phyloP scores from a whole-genome alignment of 1,284 basidiomycete species.

The Pseudozyma tsukubaensis region DNA sequence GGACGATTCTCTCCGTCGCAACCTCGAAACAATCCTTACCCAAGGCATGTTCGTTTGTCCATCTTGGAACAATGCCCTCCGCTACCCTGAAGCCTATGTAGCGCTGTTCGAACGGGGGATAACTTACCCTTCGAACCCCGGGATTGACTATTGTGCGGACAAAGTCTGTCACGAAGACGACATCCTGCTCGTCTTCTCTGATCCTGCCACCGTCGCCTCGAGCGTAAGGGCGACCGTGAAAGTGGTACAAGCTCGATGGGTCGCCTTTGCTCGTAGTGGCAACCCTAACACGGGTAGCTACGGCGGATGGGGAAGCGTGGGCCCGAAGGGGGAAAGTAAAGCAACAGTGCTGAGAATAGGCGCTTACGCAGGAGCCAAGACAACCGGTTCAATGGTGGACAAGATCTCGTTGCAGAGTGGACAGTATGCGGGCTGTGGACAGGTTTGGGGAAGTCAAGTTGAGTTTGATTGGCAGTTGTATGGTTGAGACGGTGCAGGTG shows the following conservation, averaged over 20 bases:
- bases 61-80: conserved; percentile 44
- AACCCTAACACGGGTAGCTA: conserved; percentile 37
- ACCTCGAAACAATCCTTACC: conserved; percentile 40
- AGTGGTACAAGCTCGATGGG: conserved; percentile 52
- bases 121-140: conserved; percentile 44
- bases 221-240: conserved; percentile 2
- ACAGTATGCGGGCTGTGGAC: conserved; percentile 28
- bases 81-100: conserved; percentile 23
- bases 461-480: conserved; percentile 63
- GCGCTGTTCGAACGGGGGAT: conserved; percentile 41
- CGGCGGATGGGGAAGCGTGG: conserved; percentile 28
- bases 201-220: conserved; percentile 14
- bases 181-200: conserved; percentile 51
- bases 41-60: conserved; percentile 58
- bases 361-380: not conserved
- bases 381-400: conserved; percentile 13
- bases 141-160: conserved; percentile 47
- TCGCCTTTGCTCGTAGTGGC: conserved; percentile 41
- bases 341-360: conserved; percentile 41
- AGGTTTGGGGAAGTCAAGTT: conserved; percentile 44
- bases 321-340: not conserved
- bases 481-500: conserved; percentile 5
- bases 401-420: conserved; percentile 25
- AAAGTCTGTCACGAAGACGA: conserved; percentile 63
- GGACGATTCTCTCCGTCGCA: conserved; percentile 34